Conservation (phyloP, 1,284 basidiomycete genomes). For the Ceratobasidium sp. region DNA sequence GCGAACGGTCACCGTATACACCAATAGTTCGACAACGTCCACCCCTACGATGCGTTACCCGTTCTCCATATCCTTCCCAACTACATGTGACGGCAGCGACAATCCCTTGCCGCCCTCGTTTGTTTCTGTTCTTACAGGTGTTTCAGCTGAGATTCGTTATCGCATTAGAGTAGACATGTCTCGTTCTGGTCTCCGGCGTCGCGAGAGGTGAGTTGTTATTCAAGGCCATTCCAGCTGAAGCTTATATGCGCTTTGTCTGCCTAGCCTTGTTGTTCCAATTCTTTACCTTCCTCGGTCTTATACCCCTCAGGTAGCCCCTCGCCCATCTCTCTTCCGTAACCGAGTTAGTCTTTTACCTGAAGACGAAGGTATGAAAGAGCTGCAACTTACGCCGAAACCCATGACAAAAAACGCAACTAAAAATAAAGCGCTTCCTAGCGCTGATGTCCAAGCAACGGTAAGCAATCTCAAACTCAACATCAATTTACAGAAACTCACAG, state of each 20-base stretch:
- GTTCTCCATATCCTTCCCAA: conserved; percentile 2
- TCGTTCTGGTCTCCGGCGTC: conserved; percentile 24
- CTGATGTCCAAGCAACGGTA: conserved; percentile 18
- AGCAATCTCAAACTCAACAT: neutral
- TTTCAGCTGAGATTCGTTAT: conserved; percentile 22
- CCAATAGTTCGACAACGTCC: neutral
- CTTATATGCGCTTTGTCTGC: neutral
- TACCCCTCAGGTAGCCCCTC: neutral
- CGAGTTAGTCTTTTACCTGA: neutral
- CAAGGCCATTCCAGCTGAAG: neutral
- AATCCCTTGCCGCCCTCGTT: conserved; percentile 19
- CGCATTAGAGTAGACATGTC: conserved; percentile 19
- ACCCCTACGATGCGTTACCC: neutral
- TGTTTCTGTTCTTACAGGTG: neutral
- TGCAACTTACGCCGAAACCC: conserved; percentile 5
- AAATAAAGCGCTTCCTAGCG: neutral
- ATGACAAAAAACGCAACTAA: neutral
- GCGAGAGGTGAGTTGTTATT: conserved; percentile 11
- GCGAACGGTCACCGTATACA: conserved; percentile 2
- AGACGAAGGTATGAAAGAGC: neutral
- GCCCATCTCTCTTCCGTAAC: neutral
- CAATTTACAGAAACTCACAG: neutral
- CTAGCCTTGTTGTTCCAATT: conserved; percentile 8
- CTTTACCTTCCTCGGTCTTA: conserved; percentile 21
- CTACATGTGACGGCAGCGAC: neutral